Base-by-base conservation (phyloP, 495 filamentous ascomycete species). In the Pyrenopolyporus hunteri region DNA sequence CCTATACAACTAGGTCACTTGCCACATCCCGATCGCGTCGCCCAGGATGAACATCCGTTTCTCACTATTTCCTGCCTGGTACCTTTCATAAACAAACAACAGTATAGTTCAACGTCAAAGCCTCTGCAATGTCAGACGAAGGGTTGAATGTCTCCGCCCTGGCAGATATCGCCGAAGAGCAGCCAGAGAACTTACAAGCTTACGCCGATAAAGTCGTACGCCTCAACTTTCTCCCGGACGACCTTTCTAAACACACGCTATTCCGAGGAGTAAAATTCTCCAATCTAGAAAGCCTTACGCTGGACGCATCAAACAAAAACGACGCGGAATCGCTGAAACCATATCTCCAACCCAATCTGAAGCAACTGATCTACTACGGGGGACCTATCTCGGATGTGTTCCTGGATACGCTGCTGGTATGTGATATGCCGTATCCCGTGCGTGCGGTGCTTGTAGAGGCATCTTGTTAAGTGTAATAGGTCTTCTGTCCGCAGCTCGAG, bases 261-360 rank as follows among this genome's bases (percentile, higher is more conserved):
- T 59, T 59, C 29, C 20, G 28, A n/a, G 19, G 23, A 0, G 3
- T 37, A 35, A 44, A 10, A 16, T 44, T 59, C 22, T 31, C 22
- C 2, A 59, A 59, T 4, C 31, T 59, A 5, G 39, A 50, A n/a
- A 23, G 2, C 6, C 37, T 59, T 11, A 9, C 3, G 9, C 19
- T 59, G 16, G 43, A 51, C n/a, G 39, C 14, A 9, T 35, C 31
- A 6, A 29, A 36, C 4, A 0, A 37, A 1, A 46, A 52, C 16
- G 31, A 44, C 20, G 39, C 31, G 4, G 10, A 28, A 7, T 25
- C 25, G 17, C 23, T 57, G 2, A 7, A 28, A 1, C 47, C 47
- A 8, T 59, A 59, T 46, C 29, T 59, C 22, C 46, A 52, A 20
- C 57, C 57, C 16, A 22, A 13, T 1, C 9, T 59, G 14, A 35